Evolutionary conservation across 768 basidiomycete genomes (phyloP).

Genomic region (Mycena epipterygia): DNA sequence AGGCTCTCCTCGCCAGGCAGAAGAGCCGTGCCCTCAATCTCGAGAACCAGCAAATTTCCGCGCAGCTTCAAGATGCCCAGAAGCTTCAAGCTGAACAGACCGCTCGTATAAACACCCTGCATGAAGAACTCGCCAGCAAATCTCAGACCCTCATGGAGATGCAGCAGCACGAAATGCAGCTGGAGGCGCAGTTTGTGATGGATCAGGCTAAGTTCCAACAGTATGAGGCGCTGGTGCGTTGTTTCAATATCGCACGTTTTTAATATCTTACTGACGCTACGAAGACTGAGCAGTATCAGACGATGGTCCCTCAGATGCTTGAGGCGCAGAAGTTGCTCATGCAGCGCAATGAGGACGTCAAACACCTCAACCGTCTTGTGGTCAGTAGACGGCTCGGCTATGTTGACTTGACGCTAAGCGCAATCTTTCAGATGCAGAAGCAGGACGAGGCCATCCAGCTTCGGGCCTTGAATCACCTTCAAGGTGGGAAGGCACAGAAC

Average conservation of each 20-base stretch:
- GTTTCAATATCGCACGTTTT: background rate
- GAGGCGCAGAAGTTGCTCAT: slow-evolving; percentile 19
- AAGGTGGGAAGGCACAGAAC: slow-evolving; percentile 14
- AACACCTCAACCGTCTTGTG: slow-evolving; percentile 7
- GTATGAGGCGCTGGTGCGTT: slow-evolving; percentile 15
- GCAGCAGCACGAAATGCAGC: slow-evolving; percentile 18
- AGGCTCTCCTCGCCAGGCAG: slow-evolving; percentile 3
- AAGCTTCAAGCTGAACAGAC: background rate
- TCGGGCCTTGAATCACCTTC: slow-evolving; percentile 3
- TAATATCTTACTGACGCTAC: slow-evolving; percentile 9
- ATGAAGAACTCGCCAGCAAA: slow-evolving; percentile 1
- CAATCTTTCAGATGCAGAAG: slow-evolving; percentile 18
- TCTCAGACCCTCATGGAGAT: background rate
- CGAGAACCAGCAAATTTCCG: slow-evolving; percentile 12
- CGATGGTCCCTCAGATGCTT: background rate
- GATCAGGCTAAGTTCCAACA: slow-evolving; percentile 22
- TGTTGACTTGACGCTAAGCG: background rate
- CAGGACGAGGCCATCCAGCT: slow-evolving; percentile 23
- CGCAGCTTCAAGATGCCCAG: slow-evolving; percentile 11
- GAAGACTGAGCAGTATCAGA: background rate
- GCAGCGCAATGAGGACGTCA: slow-evolving; percentile 20
- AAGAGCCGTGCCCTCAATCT: background rate
- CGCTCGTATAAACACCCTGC: slow-evolving; percentile 3
- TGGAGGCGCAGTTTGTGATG: slow-evolving; percentile 17
- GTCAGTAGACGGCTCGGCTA: slow-evolving; percentile 5